Conservation (phyloP, 176 grass and related monocot genomes). For the Triticum timopheevii region DNA sequence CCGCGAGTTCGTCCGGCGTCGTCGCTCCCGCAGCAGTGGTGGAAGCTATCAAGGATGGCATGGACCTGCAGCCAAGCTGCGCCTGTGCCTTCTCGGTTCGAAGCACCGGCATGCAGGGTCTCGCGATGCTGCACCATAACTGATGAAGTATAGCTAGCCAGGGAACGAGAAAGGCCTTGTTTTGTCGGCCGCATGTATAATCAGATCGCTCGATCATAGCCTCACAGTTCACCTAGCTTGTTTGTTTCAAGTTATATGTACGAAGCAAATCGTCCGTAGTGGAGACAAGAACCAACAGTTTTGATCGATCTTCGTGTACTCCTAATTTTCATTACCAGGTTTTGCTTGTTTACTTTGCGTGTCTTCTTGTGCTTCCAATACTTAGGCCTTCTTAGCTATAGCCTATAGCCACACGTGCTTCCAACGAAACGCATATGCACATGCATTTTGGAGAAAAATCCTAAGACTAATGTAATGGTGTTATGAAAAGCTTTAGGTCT, state of each 20-base stretch:
- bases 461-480: background rate
- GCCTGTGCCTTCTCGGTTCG: background rate
- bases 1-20: constrained; percentile 30
- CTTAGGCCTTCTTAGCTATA: background rate
- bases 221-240: background rate
- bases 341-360: background rate
- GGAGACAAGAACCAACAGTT: background rate
- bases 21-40: background rate
- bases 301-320: background rate
- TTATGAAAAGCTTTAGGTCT: background rate
- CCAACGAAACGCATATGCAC: background rate
- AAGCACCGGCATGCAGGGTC: background rate
- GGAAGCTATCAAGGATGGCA: background rate
- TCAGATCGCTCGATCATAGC: background rate
- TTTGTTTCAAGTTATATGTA: background rate
- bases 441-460: background rate
- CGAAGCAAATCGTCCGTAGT: background rate
- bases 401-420: background rate
- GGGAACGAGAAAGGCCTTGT: background rate
- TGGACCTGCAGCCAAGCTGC: background rate
- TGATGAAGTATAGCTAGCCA: background rate
- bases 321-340: background rate
- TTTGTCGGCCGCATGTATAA: background rate
- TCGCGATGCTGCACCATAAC: background rate
- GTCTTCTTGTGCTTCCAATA: background rate